Percentiles rank a stretch among this genome's conserved stretches.
phyloP scores from a whole-genome alignment of 2,329 filamentous ascomycete species.

The Cladosporium sp. region DNA sequence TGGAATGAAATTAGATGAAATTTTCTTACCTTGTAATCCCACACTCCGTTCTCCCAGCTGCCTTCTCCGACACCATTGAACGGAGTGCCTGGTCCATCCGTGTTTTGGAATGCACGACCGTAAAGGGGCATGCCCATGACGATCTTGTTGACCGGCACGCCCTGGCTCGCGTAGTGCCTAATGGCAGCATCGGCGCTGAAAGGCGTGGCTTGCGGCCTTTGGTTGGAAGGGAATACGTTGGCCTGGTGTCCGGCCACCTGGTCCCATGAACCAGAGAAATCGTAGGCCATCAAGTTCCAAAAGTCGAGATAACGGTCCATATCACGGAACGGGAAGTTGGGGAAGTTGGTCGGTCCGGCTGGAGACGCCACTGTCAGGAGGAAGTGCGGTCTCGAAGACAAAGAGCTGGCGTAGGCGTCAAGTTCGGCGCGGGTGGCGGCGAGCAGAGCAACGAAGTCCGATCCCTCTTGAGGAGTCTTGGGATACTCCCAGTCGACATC shows the following conservation, averaged over 20 bases:
- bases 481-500: constrained; percentile 48
- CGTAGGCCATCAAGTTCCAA: constrained; percentile 46
- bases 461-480: constrained; percentile 33
- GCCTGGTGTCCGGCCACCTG: constrained; percentile 65
- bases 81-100: constrained; percentile 63
- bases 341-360: constrained; percentile 37
- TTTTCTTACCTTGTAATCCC: constrained; percentile 33
- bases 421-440: constrained; percentile 33
- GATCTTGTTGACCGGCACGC: constrained; percentile 63
- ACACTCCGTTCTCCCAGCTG: constrained; percentile 75
- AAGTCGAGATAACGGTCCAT: constrained; percentile 40
- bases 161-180: constrained; percentile 57
- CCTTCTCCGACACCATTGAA: constrained; percentile 70
- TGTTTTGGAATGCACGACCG: constrained; percentile 75
- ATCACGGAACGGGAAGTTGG: constrained; percentile 34
- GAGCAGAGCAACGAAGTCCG: constrained; percentile 35
- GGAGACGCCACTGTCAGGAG: constrained; percentile 40
- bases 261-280: constrained; percentile 71
- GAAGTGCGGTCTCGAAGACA: constrained; percentile 35
- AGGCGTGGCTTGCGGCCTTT: constrained; percentile 62
- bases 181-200: constrained; percentile 70
- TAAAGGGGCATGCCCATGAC: constrained; percentile 89
- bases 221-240: constrained; percentile 61
- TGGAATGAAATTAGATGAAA: not conserved
- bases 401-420: constrained; percentile 34